Evolutionary conservation across 1,284 basidiomycete genomes (phyloP).

Genomic region (Cystobasidium pallidum): DNA sequence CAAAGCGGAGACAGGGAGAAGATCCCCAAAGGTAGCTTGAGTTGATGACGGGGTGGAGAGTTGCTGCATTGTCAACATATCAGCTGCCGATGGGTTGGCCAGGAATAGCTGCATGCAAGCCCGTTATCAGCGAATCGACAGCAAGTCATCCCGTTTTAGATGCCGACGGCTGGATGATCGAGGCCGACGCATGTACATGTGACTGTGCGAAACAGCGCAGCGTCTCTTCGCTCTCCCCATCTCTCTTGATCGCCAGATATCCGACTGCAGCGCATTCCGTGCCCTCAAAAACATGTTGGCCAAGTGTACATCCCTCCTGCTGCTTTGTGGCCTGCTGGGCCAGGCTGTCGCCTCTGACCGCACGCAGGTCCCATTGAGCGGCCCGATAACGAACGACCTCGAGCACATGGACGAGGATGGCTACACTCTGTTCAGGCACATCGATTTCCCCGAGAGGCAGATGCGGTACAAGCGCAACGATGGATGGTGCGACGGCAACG

Average conservation of each 20-base stretch:
- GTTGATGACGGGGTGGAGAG: too few relatives aligned
- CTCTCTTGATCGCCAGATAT: neutral
- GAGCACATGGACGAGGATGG: constrained; percentile 18
- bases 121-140: too few relatives aligned
- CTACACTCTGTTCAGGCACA: constrained; percentile 41
- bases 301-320: neutral
- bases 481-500: constrained; percentile 50
- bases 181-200: neutral
- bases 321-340: constrained; percentile 9
- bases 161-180: neutral
- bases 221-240: neutral
- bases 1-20: too few relatives aligned
- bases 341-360: neutral
- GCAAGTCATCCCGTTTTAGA: too few relatives aligned
- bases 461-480: constrained; percentile 56
- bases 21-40: too few relatives aligned
- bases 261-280: neutral
- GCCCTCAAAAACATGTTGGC: neutral
- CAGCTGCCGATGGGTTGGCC: too few relatives aligned
- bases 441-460: constrained; percentile 22
- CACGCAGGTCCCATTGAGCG: constrained; percentile 15
- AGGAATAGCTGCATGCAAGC: too few relatives aligned
- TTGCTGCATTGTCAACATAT: too few relatives aligned
- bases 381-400: neutral
- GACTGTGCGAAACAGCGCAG: neutral